Percentiles rank a stretch among this genome's conserved stretches.
Evolutionary conservation across 495 filamentous ascomycete species (phyloP).

Genomic region (Penicillium flavigenum): DNA sequence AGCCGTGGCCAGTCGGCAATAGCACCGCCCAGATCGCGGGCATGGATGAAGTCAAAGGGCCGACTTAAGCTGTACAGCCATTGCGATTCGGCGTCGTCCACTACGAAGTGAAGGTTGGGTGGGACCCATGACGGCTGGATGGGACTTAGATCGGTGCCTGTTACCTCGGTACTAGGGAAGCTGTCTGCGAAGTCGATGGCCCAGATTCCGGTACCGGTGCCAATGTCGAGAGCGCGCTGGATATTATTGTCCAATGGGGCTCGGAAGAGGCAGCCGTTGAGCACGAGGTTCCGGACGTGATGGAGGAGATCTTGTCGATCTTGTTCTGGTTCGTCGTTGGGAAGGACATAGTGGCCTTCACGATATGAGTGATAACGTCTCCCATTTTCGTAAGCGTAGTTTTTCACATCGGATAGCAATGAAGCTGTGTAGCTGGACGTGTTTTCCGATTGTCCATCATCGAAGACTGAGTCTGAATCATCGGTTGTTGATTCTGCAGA

Average conservation of each 20-base stretch:
- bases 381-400: constrained; percentile 55
- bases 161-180: constrained; percentile 53
- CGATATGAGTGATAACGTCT: constrained; percentile 66
- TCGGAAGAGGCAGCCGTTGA: constrained; percentile 57
- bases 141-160: constrained; percentile 34
- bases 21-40: constrained; percentile 46
- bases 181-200: constrained; percentile 59
- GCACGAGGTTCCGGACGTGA: constrained; percentile 50
- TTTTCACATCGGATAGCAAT: constrained; percentile 26
- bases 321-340: constrained; percentile 42
- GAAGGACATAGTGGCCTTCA: constrained; percentile 61
- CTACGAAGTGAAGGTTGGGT: constrained; percentile 47
- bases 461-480: constrained; percentile 23
- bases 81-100: constrained; percentile 51
- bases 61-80: constrained; percentile 47
- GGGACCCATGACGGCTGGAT: constrained; percentile 42
- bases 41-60: constrained; percentile 50
- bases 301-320: constrained; percentile 49
- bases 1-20: constrained; percentile 48
- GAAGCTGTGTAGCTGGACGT: constrained; percentile 29
- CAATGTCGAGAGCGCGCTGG: constrained; percentile 64
- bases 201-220: constrained; percentile 67
- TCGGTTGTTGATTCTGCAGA: constrained; percentile 19
- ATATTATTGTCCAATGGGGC: constrained; percentile 57
- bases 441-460: constrained; percentile 20